Conservation (phyloP, 306 rosid species). For the Hylodesmum podocarpum region DNA sequence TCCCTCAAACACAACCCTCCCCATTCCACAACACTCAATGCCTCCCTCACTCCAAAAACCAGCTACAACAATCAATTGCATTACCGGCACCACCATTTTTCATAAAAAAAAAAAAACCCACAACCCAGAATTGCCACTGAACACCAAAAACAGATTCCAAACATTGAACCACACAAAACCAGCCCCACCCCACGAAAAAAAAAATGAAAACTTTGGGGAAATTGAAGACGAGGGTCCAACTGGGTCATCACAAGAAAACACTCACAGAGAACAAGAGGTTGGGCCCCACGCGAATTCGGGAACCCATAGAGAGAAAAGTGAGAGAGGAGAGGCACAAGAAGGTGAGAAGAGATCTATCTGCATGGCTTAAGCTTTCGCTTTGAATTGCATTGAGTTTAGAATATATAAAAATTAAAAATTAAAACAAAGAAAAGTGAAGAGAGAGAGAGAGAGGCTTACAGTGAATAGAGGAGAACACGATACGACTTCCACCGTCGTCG, state of each 20-base stretch:
- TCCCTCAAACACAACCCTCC: background rate
- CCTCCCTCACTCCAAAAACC: background rate
- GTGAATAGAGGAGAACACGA: conserved; percentile 52
- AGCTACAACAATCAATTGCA: background rate
- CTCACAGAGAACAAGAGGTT: background rate
- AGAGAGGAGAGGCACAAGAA: background rate
- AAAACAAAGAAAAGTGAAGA: conserved; percentile 12
- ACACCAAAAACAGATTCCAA: background rate
- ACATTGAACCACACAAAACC: conserved; percentile 18
- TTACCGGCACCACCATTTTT: background rate
- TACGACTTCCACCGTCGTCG: conserved; percentile 69
- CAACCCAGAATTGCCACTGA: background rate
- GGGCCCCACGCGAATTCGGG: conserved; percentile 20
- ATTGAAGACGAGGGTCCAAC: conserved; percentile 29
- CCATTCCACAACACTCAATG: conserved; percentile 5
- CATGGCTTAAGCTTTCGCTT: conserved; percentile 27
- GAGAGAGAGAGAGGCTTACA: conserved; percentile 37
- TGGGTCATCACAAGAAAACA: conserved; percentile 3
- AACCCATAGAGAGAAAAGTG: conserved; percentile 2
- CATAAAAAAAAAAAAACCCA: conserved; percentile 12
- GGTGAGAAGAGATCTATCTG: conserved; percentile 38
- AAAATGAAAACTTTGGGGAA: conserved; percentile 11
- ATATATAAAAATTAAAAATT: background rate
- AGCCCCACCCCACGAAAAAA: conserved; percentile 7
- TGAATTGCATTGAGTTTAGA: conserved; percentile 39